Base-by-base conservation (phyloP, 306 rosid genomes). In the Pyrus bretschneideri region DNA sequence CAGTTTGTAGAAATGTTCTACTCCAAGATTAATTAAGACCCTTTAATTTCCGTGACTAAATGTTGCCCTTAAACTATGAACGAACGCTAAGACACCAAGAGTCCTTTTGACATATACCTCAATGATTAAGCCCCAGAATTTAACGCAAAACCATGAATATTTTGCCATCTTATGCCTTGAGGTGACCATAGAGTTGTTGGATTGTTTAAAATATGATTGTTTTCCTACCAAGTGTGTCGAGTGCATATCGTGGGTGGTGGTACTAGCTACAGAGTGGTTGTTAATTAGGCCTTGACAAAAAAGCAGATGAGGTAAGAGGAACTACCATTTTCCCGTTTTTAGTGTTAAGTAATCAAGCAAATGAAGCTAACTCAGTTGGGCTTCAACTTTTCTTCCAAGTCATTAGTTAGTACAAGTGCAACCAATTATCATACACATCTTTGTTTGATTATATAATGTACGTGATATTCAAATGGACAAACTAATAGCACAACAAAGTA, bases 101-200 rank as follows among this genome's bases (percentile, higher is more conserved):
- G 35, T 25, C 33, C 66, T 9, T 25, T 60, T 1, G 65, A 11
- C 65, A 23, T 17, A 18, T 4, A 3, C 5, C 33, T 22, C 66
- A 4, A 61, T 61, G 33, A 61, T 25, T 25, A 25, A 60, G 19
- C n/a, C 44, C 44, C 67, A 59, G 76, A 68, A 80, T 68, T 22
- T 31, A 68, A 68, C 46, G 74, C 6, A 57, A 71, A 72, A 52
- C 52, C 27, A 51, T 21, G 12, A 46, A 75, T 30, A 19, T 54
- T 17, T 29, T 30, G 29, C 57, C 29, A 35, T n/a, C 44, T 33
- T 11, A 35, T 58, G 45, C 11, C 10, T 27, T 2, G 1, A 57
- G 25, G 46, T 72, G 69, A 38, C 7, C 57, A 66, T 42, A 4
- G 51, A 30, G 69, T 57, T 69, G 63, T 30, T 79, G 78, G 78